Base-by-base conservation (phyloP, 2,329 filamentous ascomycete species). In the Arthrobotrys conoides region DNA sequence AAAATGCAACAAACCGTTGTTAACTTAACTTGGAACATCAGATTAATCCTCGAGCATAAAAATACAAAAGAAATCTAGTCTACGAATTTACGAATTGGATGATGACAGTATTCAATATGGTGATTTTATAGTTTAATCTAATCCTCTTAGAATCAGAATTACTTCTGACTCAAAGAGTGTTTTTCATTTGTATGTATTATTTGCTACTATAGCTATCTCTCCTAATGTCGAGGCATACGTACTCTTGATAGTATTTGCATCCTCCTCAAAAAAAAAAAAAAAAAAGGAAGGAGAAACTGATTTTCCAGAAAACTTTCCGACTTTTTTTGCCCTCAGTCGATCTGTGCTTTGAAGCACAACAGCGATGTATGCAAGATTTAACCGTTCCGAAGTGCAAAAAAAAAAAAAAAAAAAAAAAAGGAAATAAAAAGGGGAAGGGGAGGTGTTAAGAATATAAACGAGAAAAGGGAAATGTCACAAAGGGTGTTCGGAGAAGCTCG, bases 401-500 rank as follows among this genome's bases (percentile, higher is more conserved):
- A 59, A 49, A 55, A 41, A 30, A 27, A 48, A 51, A 55, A 72
- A 64, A 44, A 53, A 49, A 41, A 51, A 57, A 9, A 10, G 30
- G 16, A 6, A 20, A 59, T 18, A 67, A 18, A 55, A 55, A 48
- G 44, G 55, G n/a, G n/a, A n/a, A n/a, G n/a, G n/a, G n/a, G n/a
- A n/a, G n/a, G n/a, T n/a, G n/a, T n/a, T n/a, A n/a, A n/a, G n/a
- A n/a, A n/a, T n/a, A n/a, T n/a, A n/a, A 20, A 71, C 44, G 14
- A 44, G 41, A 57, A 41, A 24, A 51, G 18, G 53, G 49, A 66
- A 41, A 6, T 59, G 30, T 22, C 53, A 59, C 33, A 20, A 71
- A 59, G 68, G 38, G 67, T 46, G 20, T 27, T 51, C 18, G 38
- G 53, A 46, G 57, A 77, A 49, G 44, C n/a, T 49, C 57, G 48